phyloP scores from a whole-genome alignment of 1,139 yeast species.

The Saccharomyces pastorianus region DNA sequence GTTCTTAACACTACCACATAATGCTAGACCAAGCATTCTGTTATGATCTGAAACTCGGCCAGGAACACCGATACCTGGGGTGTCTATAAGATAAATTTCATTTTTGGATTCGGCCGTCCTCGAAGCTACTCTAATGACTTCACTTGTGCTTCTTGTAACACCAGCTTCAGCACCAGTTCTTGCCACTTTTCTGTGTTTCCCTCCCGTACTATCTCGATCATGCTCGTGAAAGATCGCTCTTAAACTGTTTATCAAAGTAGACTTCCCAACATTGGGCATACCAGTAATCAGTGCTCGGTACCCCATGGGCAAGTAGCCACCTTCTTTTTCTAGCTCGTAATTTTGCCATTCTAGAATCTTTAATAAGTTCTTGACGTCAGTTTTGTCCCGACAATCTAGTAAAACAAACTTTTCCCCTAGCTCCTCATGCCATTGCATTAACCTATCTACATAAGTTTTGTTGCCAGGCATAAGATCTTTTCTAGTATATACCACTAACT shows the following conservation, averaged over 20 bases:
- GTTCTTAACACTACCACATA: conserved; percentile 72
- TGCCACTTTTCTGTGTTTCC: conserved; percentile 54
- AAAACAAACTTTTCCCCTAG: conserved; percentile 48
- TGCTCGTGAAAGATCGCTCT: conserved; percentile 38
- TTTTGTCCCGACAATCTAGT: conserved; percentile 49
- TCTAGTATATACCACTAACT: conserved; percentile 29
- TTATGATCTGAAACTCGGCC: conserved; percentile 53
- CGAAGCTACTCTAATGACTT: conserved; percentile 49
- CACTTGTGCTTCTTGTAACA: conserved; percentile 74
- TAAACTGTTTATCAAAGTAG: conserved; percentile 74
- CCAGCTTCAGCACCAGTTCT: conserved; percentile 86
- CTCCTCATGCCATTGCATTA: conserved; percentile 36
- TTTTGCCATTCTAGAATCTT: conserved; percentile 39
- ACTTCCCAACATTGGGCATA: conserved; percentile 97
- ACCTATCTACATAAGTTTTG: conserved; percentile 11
- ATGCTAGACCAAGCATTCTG: conserved; percentile 59
- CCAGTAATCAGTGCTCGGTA: conserved; percentile 72
- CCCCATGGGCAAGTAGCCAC: conserved; percentile 77
- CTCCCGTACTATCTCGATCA: conserved; percentile 5
- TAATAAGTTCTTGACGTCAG: conserved; percentile 47
- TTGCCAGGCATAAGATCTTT: conserved; percentile 18
- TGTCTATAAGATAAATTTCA: conserved; percentile 62
- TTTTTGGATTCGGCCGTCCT: conserved; percentile 46
- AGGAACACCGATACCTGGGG: conserved; percentile 90
- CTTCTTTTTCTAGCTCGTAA: conserved; percentile 18